Conservation (phyloP, 495 filamentous ascomycete species). For the Chaetomium cochliodes region DNA sequence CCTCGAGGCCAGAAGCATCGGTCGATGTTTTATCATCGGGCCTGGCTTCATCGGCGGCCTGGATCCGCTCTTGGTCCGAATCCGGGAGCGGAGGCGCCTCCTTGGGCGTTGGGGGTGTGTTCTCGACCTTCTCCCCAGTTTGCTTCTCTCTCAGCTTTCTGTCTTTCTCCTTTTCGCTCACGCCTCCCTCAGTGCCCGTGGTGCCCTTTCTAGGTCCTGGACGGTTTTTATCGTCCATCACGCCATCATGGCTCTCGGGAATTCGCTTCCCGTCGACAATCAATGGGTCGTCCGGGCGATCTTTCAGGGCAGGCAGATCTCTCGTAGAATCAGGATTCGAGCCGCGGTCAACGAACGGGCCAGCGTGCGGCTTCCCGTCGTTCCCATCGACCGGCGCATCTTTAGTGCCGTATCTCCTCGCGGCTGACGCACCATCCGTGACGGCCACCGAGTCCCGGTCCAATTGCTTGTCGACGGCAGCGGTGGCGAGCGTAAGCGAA, state of each 20-base stretch:
- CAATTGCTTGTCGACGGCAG: conserved; percentile 29
- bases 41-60: conserved; percentile 44
- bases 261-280: conserved; percentile 65
- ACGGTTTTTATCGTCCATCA: conserved; percentile 84
- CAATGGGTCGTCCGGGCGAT: conserved; percentile 47
- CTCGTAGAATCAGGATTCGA: conserved; percentile 38
- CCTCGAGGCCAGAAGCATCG: conserved; percentile 65
- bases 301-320: conserved; percentile 48
- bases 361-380: conserved; percentile 91
- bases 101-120: conserved; percentile 77
- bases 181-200: conserved; percentile 81
- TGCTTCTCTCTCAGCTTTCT: conserved; percentile 58
- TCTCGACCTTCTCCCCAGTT: conserved; percentile 62
- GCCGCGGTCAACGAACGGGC: conserved; percentile 76
- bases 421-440: conserved; percentile 27
- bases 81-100: conserved; percentile 79
- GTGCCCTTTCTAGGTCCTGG: conserved; percentile 75
- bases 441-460: conserved; percentile 25
- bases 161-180: conserved; percentile 78
- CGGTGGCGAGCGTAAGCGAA: conserved; percentile 41
- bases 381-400: conserved; percentile 92
- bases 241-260: conserved; percentile 76
- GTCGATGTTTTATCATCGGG: conserved; percentile 37
- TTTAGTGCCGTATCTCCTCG: conserved; percentile 62
- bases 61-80: conserved; percentile 64